These are phyloP conservation scores for Graphilbum sp. DNA, from an alignment of 2,329 filamentous ascomycete genomes.

Conservation along the genomic window DNA sequence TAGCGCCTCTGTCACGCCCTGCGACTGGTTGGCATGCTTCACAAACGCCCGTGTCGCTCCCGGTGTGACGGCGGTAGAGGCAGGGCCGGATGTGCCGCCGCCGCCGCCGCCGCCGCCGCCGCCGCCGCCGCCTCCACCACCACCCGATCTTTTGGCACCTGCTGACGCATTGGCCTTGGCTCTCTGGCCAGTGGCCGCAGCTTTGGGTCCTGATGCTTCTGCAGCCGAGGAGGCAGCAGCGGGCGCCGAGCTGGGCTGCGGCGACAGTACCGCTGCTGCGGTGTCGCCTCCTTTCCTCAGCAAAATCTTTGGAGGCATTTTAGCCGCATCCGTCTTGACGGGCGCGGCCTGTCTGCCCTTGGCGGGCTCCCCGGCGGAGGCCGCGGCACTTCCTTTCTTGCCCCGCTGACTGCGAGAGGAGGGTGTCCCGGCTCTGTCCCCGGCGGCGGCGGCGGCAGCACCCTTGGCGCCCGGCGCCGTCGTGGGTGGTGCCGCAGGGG, in stretches of 20 bases:
- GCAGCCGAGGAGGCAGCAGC: too few species aligned
- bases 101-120: not conserved
- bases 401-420: constrained; percentile 9
- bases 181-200: not conserved
- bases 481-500: constrained; percentile 5
- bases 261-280: constrained; percentile 10
- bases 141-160: not conserved
- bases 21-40: constrained; percentile 74
- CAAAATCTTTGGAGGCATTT: constrained; percentile 15
- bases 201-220: not conserved
- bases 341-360: constrained; percentile 13
- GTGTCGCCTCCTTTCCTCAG: constrained; percentile 22
- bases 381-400: constrained; percentile 7
- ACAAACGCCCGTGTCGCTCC: constrained; percentile 54
- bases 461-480: constrained; percentile 4
- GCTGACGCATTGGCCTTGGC: constrained; percentile 2
- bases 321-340: constrained; percentile 11
- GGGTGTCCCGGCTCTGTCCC: constrained; percentile 12
- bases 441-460: constrained; percentile 11
- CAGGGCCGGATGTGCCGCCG: not conserved
- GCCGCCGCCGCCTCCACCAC: too few species aligned
- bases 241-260: constrained; percentile 12
- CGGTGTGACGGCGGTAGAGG: constrained; percentile 14
- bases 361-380: constrained; percentile 8
- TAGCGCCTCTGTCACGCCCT: constrained; percentile 73